A percentile compares a stretch with the other conserved stretches of the same genome.
These are phyloP conservation scores for Colletotrichum siamense DNA, from an alignment of 2,329 filamentous ascomycete species.

Conservation along the genomic window DNA sequence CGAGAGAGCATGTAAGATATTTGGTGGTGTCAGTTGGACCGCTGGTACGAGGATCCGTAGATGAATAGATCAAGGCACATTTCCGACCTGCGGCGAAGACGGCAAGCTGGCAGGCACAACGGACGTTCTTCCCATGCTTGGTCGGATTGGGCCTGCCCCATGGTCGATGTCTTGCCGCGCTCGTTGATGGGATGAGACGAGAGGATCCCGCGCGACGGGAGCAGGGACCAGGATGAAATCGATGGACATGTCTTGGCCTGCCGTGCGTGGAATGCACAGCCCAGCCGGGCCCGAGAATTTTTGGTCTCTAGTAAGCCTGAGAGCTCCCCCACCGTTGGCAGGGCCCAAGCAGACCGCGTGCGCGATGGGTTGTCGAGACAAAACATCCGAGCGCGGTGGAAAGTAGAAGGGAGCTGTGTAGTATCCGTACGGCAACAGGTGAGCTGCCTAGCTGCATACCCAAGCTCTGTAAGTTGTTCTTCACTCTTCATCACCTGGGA, in stretches of 20 bases:
- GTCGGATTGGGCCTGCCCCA: background rate
- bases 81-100: background rate
- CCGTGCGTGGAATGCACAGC: constrained; percentile 4
- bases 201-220: background rate
- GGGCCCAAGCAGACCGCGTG: background rate
- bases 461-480: background rate
- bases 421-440: background rate
- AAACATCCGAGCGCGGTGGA: background rate
- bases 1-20: background rate
- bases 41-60: background rate
- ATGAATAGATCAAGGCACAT: background rate
- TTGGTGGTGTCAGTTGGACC: background rate
- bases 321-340: background rate
- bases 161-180: background rate
- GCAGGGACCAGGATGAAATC: background rate
- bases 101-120: background rate
- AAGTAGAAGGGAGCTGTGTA: background rate
- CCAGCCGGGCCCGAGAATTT: background rate
- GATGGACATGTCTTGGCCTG: background rate
- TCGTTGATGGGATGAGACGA: background rate
- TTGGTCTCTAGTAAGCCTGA: background rate
- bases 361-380: background rate
- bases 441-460: background rate
- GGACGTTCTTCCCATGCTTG: background rate
- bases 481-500: background rate